phyloP scores from a whole-genome alignment of 208 protist species.

The Leishmania aethiopica region DNA sequence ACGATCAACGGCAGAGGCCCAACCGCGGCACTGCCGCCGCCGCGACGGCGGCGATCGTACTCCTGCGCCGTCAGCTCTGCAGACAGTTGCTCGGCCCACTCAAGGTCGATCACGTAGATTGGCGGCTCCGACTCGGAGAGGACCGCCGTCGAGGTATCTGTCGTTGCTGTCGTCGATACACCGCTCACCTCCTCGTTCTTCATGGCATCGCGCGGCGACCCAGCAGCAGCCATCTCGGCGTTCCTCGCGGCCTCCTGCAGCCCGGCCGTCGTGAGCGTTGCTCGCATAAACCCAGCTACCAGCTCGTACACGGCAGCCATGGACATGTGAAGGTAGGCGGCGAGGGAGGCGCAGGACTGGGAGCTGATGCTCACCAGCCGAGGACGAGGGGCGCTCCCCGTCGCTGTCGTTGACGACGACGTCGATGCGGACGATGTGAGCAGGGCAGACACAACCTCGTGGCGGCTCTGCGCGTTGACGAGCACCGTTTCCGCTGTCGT shows the following conservation, averaged over 20 bases:
- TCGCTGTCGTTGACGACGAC: not conserved
- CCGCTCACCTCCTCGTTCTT: not conserved
- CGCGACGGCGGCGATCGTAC: slow-evolving; percentile 43
- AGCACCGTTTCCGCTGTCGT: slow-evolving; percentile 98
- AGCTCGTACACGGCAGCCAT: slow-evolving; percentile 43
- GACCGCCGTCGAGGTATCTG: not conserved
- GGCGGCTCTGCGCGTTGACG: slow-evolving; percentile 77
- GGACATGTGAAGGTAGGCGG: slow-evolving; percentile 68
- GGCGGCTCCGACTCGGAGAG: not conserved
- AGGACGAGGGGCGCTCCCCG: slow-evolving; percentile 9
- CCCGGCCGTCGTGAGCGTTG: slow-evolving; percentile 2
- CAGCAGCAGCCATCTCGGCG: not conserved
- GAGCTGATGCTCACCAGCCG: slow-evolving; percentile 94
- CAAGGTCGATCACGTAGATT: slow-evolving; percentile 79
- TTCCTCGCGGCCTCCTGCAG: slow-evolving; percentile 3
- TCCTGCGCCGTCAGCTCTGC: slow-evolving; percentile 81
- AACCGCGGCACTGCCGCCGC: not conserved
- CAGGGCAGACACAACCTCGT: slow-evolving; percentile 39
- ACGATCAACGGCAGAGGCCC: slow-evolving; percentile 91
- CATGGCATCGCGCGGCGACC: not conserved
- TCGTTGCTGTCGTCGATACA: not conserved
- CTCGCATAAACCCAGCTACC: slow-evolving; percentile 77
- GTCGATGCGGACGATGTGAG: not conserved
- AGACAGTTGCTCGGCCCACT: slow-evolving; percentile 76
- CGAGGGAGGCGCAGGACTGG: slow-evolving; percentile 92